Percentiles rank a stretch among this genome's conserved stretches.
Evolutionary conservation across 163 green algal species (phyloP).

Genomic region (Scenedesmus sp.): DNA sequence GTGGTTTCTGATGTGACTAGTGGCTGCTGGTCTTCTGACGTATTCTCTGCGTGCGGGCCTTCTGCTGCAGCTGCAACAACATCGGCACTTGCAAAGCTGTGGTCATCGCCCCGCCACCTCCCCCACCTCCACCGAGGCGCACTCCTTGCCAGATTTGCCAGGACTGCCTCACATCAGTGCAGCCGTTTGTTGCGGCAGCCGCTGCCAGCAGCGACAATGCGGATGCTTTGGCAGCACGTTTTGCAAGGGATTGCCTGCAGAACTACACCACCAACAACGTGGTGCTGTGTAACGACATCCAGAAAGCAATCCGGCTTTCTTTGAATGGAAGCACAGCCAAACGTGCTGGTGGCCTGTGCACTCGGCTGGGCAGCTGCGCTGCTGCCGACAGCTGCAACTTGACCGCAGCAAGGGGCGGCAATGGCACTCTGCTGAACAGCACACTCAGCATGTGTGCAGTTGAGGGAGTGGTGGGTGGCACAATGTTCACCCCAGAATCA

Average conservation of each 20-base stretch:
- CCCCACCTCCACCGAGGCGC: too few relatives aligned
- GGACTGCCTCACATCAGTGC: neutral
- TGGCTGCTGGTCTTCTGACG: too few relatives aligned
- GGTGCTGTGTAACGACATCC: neutral
- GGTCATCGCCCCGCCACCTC: neutral
- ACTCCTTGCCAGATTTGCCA: constrained; percentile 30
- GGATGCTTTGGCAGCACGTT: neutral
- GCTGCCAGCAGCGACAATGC: neutral
- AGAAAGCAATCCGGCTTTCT: neutral
- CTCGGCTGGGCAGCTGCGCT: neutral
- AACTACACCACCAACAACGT: constrained; percentile 29
- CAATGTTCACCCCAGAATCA: neutral
- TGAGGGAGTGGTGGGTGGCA: constrained; percentile 32
- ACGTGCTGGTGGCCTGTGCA: constrained; percentile 42
- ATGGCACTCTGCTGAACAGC: neutral
- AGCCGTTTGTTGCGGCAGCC: neutral
- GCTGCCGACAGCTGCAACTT: neutral
- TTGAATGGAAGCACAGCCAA: neutral
- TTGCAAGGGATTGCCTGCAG: neutral
- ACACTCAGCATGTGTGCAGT: constrained; percentile 28
- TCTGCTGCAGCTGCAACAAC: constrained; percentile 21
- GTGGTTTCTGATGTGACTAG: neutral
- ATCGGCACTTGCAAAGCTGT: constrained; percentile 5
- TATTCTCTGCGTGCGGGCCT: neutral
- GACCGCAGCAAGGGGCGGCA: neutral